A percentile compares a stretch with the other conserved stretches of the same genome.
These are phyloP conservation scores for Rubroshorea leprosula DNA, from an alignment of 345 rosid genomes.

Conservation along the genomic window DNA sequence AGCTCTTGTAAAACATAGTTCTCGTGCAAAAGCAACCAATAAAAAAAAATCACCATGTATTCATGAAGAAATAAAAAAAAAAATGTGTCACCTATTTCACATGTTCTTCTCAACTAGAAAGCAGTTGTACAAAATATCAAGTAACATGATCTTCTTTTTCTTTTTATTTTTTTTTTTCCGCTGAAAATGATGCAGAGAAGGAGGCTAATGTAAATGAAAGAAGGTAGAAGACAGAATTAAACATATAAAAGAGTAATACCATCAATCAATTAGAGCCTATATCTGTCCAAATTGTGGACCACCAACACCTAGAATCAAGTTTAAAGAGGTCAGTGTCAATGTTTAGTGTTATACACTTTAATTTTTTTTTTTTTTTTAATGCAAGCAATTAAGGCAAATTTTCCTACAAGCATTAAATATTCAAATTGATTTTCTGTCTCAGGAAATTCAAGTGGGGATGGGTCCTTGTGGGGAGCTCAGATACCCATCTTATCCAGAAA, in stretches of 20 bases:
- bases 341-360: neutral
- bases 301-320: neutral
- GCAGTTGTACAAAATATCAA: neutral
- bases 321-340: neutral
- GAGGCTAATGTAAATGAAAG: neutral
- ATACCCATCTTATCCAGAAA: slow-evolving; percentile 93
- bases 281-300: neutral
- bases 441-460: slow-evolving; percentile 98
- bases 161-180: too few species aligned
- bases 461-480: slow-evolving; percentile 97
- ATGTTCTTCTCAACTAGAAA: too few species aligned
- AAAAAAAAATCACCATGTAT: too few species aligned
- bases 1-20: neutral
- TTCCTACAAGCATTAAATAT: neutral
- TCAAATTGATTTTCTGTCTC: slow-evolving; percentile 21
- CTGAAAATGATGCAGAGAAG: neutral
- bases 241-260: neutral
- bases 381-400: neutral
- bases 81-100: too few species aligned
- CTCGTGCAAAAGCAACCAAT: too few species aligned
- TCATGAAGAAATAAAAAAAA: too few species aligned
- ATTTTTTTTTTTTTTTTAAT: neutral
- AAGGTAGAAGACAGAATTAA: neutral
- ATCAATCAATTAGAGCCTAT: neutral
- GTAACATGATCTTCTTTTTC: too few species aligned